phyloP scores from a whole-genome alignment of 495 filamentous ascomycete genomes.

The Penicillium argentinense region DNA sequence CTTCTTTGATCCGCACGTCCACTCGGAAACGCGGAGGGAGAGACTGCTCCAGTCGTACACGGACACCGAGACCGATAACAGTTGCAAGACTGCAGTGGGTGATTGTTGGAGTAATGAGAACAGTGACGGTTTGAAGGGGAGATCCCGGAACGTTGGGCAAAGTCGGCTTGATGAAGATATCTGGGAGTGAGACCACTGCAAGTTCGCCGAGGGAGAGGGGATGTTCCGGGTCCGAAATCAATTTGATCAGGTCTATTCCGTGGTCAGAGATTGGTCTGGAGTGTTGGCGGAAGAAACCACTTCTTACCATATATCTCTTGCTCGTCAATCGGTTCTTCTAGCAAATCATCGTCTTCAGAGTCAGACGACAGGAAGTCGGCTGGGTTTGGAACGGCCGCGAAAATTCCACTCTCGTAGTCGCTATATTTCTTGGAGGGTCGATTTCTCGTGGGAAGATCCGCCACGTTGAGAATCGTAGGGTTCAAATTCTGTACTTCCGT shows the following conservation, averaged over 20 bases:
- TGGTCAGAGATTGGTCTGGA: neutral
- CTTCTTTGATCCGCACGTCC: slow-evolving; percentile 92
- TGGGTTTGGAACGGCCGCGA: slow-evolving; percentile 33
- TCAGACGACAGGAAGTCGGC: slow-evolving; percentile 42
- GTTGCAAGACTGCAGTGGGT: slow-evolving; percentile 96
- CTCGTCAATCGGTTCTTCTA: slow-evolving; percentile 83
- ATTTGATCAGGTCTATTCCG: slow-evolving; percentile 77
- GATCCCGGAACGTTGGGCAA: slow-evolving; percentile 47
- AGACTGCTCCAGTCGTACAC: slow-evolving; percentile 85
- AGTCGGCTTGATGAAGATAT: slow-evolving; percentile 75
- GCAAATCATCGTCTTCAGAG: slow-evolving; percentile 60
- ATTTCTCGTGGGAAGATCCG: slow-evolving; percentile 83
- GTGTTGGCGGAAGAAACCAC: neutral
- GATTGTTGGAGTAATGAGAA: slow-evolving; percentile 90
- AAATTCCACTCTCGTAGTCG: slow-evolving; percentile 38
- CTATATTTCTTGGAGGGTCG: slow-evolving; percentile 47
- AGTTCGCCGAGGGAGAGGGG: slow-evolving; percentile 89
- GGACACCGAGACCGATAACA: slow-evolving; percentile 91
- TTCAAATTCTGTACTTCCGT: slow-evolving; percentile 81
- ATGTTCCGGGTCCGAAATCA: slow-evolving; percentile 95
- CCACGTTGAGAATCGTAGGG: slow-evolving; percentile 85
- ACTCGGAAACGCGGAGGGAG: slow-evolving; percentile 91
- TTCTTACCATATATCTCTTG: slow-evolving; percentile 90
- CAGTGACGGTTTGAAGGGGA: slow-evolving; percentile 50
- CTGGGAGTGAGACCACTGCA: slow-evolving; percentile 88